These are phyloP conservation scores for Monosporascus cannonballus DNA, from an alignment of 2,329 filamentous ascomycete species.

Conservation along the genomic window DNA sequence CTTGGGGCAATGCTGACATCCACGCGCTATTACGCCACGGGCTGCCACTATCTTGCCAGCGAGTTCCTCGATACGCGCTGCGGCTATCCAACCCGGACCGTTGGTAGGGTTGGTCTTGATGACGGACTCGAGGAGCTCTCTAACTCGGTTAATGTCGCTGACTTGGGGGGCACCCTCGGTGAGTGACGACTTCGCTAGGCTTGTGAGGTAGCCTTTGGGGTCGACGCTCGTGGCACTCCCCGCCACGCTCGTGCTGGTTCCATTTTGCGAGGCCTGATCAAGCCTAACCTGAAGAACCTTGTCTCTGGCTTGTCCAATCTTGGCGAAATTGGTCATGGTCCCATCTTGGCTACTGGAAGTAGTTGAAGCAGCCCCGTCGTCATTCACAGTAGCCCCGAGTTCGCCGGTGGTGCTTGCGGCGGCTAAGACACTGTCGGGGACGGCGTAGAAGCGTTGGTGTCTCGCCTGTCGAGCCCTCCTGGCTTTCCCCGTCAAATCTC, in stretches of 20 bases:
- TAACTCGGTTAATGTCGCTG: slow-evolving; percentile 90
- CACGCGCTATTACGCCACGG: slow-evolving; percentile 78
- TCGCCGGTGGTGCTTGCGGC: slow-evolving; percentile 75
- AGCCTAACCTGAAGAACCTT: slow-evolving; percentile 93
- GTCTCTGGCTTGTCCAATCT: slow-evolving; percentile 92
- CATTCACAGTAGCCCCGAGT: slow-evolving; percentile 80
- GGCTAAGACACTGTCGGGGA: slow-evolving; percentile 91
- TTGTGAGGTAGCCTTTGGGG: slow-evolving; percentile 92
- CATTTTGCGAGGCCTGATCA: slow-evolving; percentile 75
- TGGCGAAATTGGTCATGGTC: slow-evolving; percentile 95
- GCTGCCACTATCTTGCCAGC: slow-evolving; percentile 89
- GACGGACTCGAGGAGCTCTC: slow-evolving; percentile 88
- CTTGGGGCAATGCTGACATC: slow-evolving; percentile 86
- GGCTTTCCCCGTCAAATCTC: slow-evolving; percentile 93
- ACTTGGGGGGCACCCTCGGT: slow-evolving; percentile 77
- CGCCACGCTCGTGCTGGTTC: slow-evolving; percentile 54
- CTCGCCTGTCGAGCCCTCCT: slow-evolving; percentile 76
- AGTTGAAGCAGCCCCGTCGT: slow-evolving; percentile 58
- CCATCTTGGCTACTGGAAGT: slow-evolving; percentile 57
- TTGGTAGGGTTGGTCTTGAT: slow-evolving; percentile 96
- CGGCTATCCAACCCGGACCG: slow-evolving; percentile 91
- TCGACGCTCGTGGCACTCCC: slow-evolving; percentile 90
- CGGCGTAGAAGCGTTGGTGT: slow-evolving; percentile 85
- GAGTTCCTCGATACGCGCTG: slow-evolving; percentile 84
- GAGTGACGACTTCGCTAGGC: slow-evolving; percentile 73